Evolutionary conservation across 306 rosid genomes (phyloP), one percentile per base, ranked within the genome.

Genomic region (Prunus kanzakura): DNA sequence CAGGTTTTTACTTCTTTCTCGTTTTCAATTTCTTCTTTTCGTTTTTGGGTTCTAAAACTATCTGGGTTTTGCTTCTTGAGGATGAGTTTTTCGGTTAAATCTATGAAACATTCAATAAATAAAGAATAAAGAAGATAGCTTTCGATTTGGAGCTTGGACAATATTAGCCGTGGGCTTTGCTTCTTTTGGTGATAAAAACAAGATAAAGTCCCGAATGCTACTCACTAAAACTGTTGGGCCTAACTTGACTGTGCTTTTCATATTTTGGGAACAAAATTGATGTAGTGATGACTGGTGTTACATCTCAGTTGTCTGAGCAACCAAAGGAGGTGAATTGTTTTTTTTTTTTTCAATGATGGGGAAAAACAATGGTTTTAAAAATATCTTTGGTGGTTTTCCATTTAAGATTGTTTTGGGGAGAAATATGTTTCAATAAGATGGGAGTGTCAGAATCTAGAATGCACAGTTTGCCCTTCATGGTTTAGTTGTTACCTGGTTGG

Each of bases 1-100:
- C 96, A 91, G 91, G 93, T 87, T 30, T 27, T 43, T 22, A 41
- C 69, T 45, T 8, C 19, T 38, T 16, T 82, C 80, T 76, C 62
- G 13, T 32, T 16, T 67, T 60, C 32, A 8, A 5, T 38, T 57
- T 70, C 18, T 69, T 57, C 51, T 54, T 41, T 55, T 16, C 4
- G n/a, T 18, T 52, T 35, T 4, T 19, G 56, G 71, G 50, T 41
- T 75, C 18, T 20, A 4, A 41, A n/a, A 18, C 6, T 54, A 11
- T 49, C 16, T 56, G 23, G 43, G 5, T 49, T 45, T 62, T 70
- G 27, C 11, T 55, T 79, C 22, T 52, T 38, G 16, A 8, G 25
- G 69, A 18, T 41, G 47, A 19, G 1, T 35, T 32, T 35, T 32
- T 64, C 1, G 14, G 19, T 13, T 64, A 35, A 64, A 64, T 35